Percentiles rank a stretch among this genome's conserved stretches.
Conservation (phyloP, 2,329 filamentous ascomycete species). For the Cytospora piceae region DNA sequence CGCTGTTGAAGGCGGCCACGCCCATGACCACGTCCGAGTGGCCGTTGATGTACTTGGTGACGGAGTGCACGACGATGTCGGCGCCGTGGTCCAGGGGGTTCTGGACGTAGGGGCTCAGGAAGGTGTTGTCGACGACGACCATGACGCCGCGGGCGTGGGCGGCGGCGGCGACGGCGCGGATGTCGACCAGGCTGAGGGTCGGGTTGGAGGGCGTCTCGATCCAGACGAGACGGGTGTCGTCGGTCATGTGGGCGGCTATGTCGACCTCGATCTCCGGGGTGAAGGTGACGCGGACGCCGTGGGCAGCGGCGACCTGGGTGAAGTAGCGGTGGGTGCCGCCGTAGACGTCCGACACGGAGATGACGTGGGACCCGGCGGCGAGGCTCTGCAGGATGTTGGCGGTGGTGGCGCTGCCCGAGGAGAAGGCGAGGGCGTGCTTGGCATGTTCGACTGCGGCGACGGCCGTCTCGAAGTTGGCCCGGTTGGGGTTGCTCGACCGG, state of each 20-base stretch:
- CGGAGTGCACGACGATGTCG: constrained; percentile 94
- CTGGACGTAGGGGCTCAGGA: constrained; percentile 94
- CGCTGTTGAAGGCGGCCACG: constrained; percentile 90
- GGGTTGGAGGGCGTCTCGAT: constrained; percentile 96
- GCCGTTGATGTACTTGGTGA: constrained; percentile 99
- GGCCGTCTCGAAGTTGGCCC: constrained; percentile 89
- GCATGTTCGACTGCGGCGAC: constrained; percentile 92
- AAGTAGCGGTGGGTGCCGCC: constrained; percentile 98
- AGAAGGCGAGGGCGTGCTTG: constrained; percentile 90
- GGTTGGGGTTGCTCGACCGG: constrained; percentile 91
- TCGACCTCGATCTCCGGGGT: constrained; percentile 90
- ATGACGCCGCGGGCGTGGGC: constrained; percentile 88
- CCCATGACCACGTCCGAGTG: constrained; percentile 98
- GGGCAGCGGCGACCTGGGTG: constrained; percentile 93
- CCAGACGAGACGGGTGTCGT: constrained; percentile 93
- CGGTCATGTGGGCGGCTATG: constrained; percentile 80
- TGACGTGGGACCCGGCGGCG: constrained; percentile 87
- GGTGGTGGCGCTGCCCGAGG: constrained; percentile 91
- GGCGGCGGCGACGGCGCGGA: constrained; percentile 78
- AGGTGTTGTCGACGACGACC: constrained; percentile 99
- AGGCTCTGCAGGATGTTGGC: constrained; percentile 92
- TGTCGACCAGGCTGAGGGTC: constrained; percentile 90
- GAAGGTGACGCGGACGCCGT: constrained; percentile 94
- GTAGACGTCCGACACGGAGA: constrained; percentile 97
- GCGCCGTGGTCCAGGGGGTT: constrained; percentile 94